Conservation (phyloP, 139 green algal genomes). For the Astrephomene gubernaculifera region DNA sequence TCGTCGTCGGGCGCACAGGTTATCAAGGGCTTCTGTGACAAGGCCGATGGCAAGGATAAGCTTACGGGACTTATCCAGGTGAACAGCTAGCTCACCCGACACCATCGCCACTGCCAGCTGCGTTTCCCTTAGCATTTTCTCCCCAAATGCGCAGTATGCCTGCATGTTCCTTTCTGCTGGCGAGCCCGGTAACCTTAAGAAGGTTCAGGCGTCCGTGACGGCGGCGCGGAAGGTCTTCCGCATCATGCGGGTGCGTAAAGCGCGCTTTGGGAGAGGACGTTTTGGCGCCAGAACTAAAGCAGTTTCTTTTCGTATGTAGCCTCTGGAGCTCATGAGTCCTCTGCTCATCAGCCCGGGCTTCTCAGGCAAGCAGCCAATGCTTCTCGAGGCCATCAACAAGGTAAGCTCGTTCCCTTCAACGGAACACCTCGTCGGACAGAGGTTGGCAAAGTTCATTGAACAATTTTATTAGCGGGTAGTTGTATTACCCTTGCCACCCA, state of each 20-base stretch:
- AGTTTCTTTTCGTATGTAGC: slow-evolving; percentile 57
- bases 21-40: slow-evolving; percentile 87
- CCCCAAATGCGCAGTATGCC: slow-evolving; percentile 77
- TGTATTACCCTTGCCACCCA: too few relatives aligned
- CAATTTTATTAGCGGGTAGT: too few relatives aligned
- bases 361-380: slow-evolving; percentile 70
- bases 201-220: slow-evolving; percentile 89
- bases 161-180: slow-evolving; percentile 91
- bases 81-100: background rate
- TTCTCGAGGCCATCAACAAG: slow-evolving; percentile 85
- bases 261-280: background rate
- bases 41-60: slow-evolving; percentile 96
- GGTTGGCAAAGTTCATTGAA: too few relatives aligned
- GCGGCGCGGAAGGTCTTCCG: slow-evolving; percentile 93
- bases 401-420: too few relatives aligned
- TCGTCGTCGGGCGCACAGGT: slow-evolving; percentile 57
- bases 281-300: too few relatives aligned
- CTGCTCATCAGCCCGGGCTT: slow-evolving; percentile 79
- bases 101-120: background rate
- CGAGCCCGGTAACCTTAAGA: slow-evolving; percentile 87
- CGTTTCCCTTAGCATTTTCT: background rate
- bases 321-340: slow-evolving; percentile 81
- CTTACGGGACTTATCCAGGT: slow-evolving; percentile 91
- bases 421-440: too few relatives aligned
- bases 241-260: slow-evolving; percentile 75